Percentiles rank a stretch among this genome's conserved stretches.
phyloP scores from a whole-genome alignment of 176 grass and related monocot species.

The Zoysia pacifica region DNA sequence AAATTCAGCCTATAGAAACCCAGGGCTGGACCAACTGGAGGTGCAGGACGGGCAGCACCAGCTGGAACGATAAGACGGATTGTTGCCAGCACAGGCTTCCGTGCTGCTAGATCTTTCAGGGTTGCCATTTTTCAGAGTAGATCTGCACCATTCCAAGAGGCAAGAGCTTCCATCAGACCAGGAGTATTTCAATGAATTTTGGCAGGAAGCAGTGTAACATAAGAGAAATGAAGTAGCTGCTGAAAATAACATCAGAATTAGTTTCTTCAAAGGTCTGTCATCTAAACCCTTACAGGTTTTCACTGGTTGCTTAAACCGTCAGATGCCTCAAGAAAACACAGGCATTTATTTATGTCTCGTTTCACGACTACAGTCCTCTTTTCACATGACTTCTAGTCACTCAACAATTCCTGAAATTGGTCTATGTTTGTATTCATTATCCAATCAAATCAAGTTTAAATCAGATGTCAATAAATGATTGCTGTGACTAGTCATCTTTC shows the following conservation, averaged over 20 bases:
- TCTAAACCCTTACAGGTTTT: background rate
- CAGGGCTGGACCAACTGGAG: slow-evolving; percentile 75
- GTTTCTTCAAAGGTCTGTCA: background rate
- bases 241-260: slow-evolving; percentile 18
- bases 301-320: background rate
- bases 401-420: background rate
- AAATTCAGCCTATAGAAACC: slow-evolving; percentile 84
- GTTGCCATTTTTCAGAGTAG: slow-evolving; percentile 53
- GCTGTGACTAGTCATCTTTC: background rate
- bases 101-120: slow-evolving; percentile 65
- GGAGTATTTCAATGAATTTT: background rate
- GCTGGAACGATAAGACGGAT: slow-evolving; percentile 76
- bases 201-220: background rate
- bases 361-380: too few species aligned
- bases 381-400: background rate
- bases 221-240: slow-evolving; percentile 2
- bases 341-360: background rate
- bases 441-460: background rate
- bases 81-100: slow-evolving; percentile 71
- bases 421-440: background rate
- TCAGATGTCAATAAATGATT: background rate
- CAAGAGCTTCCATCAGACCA: slow-evolving; percentile 20
- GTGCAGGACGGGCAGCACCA: slow-evolving; percentile 72
- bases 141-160: slow-evolving; percentile 34
- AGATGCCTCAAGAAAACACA: background rate